Conservation (phyloP, 805 yeast genomes). For the Maudiozyma serrabonitensis region DNA sequence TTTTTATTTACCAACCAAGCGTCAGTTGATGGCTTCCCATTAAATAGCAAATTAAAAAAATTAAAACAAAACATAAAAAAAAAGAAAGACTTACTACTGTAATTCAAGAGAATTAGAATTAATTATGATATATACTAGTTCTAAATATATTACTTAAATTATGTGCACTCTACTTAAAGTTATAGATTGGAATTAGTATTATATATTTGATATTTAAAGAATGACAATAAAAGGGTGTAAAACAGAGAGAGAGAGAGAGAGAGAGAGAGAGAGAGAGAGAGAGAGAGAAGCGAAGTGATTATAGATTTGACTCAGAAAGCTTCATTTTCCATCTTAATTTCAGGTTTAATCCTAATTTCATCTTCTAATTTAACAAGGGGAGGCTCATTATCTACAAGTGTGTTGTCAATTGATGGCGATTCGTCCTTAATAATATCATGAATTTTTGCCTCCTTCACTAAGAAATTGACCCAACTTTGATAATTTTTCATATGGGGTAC, state of each 20-base stretch:
- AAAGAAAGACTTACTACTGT: not conserved
- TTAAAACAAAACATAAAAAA: not conserved
- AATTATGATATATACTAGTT: no score
- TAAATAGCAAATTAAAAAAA: not conserved
- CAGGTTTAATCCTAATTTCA: not conserved
- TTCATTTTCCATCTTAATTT: not conserved
- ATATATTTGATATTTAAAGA: no score
- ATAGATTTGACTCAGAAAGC: not conserved
- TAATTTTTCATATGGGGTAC: slow-evolving; percentile 8
- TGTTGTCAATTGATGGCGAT: not conserved
- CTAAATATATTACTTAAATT: not conserved
- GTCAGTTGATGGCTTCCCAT: not conserved
- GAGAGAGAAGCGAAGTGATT: no score
- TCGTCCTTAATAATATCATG: not conserved
- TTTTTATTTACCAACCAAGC: not conserved
- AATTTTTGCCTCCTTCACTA: slow-evolving; percentile 1
- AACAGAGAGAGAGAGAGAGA: no score
- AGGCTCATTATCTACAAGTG: not conserved
- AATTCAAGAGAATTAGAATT: no score
- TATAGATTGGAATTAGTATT: not conserved
- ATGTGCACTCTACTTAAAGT: not conserved
- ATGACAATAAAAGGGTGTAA: no score
- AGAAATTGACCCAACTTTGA: slow-evolving; percentile 9
- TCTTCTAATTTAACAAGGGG: not conserved
- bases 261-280: no score